Conservation (phyloP, 371 early-diverging fungal species). For the Blastocladiella emersonii region DNA sequence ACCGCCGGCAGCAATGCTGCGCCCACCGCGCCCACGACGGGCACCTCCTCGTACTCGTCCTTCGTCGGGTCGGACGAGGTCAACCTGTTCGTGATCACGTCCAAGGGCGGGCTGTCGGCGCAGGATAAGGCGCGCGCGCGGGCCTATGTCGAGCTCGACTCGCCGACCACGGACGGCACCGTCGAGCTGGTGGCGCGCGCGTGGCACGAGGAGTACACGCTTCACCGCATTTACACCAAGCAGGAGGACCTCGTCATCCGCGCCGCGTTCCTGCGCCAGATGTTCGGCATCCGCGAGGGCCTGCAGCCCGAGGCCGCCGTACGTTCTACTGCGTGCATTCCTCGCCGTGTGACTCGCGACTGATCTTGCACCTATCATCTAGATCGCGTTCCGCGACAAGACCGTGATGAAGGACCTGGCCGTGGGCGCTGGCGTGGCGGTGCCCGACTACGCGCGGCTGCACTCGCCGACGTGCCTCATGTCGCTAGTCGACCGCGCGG, state of each 20-base stretch:
- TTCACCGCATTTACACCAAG: slow-evolving; percentile 21
- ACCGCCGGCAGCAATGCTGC: no score
- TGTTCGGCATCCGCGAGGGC: slow-evolving; percentile 10
- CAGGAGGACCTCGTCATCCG: slow-evolving; percentile 26
- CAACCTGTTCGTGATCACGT: slow-evolving; percentile 13
- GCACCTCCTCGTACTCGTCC: no score
- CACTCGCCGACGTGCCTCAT: slow-evolving; percentile 17
- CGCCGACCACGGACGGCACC: slow-evolving; percentile 10
- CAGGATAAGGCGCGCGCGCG: slow-evolving; percentile 6
- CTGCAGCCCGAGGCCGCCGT: slow-evolving; percentile 8
- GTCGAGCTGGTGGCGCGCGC: slow-evolving; percentile 14
- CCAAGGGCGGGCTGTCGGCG: slow-evolving; percentile 7
- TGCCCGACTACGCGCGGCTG: slow-evolving; percentile 17
- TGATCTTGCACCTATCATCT: not conserved
- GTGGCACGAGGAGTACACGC: slow-evolving; percentile 13
- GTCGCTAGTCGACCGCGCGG: slow-evolving; percentile 13
- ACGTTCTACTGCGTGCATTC: no score
- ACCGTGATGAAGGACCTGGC: slow-evolving; percentile 18
- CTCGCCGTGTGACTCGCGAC: no score
- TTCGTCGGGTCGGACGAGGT: slow-evolving; percentile 8
- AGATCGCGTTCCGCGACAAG: slow-evolving; percentile 22
- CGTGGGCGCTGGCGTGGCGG: slow-evolving; percentile 12
- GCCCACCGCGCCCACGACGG: slow-evolving; percentile 6
- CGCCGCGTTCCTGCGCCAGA: slow-evolving; percentile 16
- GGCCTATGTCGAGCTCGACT: slow-evolving; percentile 8